Percentiles rank a stretch among this genome's conserved stretches.
Evolutionary conservation across 2,329 filamentous ascomycete genomes (phyloP).

Genomic region (Penicillium concentricum): DNA sequence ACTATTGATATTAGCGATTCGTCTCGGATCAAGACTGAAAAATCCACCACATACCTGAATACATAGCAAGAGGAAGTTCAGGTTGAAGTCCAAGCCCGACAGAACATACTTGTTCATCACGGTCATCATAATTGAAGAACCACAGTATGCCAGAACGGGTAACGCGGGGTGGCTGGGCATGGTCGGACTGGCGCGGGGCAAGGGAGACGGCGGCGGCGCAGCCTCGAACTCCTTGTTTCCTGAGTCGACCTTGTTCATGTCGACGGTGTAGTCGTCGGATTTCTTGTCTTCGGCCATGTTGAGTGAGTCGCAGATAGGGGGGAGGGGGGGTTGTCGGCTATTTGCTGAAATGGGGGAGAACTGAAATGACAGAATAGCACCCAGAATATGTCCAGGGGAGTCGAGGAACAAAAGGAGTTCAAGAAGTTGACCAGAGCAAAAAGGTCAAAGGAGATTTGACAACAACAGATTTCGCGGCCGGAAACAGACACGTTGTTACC

Average conservation of each 20-base stretch:
- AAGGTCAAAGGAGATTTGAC: constrained; percentile 3
- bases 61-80: constrained; percentile 92
- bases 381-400: neutral
- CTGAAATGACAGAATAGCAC: constrained; percentile 3
- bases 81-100: constrained; percentile 85
- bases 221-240: constrained; percentile 49
- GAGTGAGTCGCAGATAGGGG: constrained; percentile 11
- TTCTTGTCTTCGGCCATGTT: constrained; percentile 88
- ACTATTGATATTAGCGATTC: constrained; percentile 53
- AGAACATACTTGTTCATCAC: constrained; percentile 99
- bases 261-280: constrained; percentile 70
- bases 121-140: constrained; percentile 98
- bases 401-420: constrained; percentile 2
- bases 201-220: constrained; percentile 37
- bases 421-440: constrained; percentile 2
- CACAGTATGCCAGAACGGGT: constrained; percentile 86
- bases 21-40: neutral
- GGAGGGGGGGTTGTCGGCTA: neutral
- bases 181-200: constrained; percentile 38
- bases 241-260: constrained; percentile 62
- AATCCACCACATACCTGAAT: constrained; percentile 70
- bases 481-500: constrained; percentile 4
- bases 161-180: constrained; percentile 74
- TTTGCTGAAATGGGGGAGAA: neutral
- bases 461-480: constrained; percentile 14